Evolutionary conservation across 768 basidiomycete species (phyloP).

Genomic region (Suillus subalutaceus): DNA sequence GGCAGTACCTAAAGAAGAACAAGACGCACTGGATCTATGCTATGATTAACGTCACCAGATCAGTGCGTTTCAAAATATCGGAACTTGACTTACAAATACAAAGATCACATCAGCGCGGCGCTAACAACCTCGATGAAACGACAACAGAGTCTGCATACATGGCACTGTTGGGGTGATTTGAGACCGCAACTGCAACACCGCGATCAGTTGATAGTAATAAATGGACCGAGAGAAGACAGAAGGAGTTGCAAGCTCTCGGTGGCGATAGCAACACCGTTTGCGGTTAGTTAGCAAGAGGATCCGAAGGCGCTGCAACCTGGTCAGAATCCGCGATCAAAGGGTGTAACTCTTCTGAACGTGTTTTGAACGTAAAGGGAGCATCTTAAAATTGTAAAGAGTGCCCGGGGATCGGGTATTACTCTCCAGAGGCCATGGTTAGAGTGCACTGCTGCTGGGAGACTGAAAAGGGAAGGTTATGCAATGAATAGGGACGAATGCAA

Average conservation of each 20-base stretch:
- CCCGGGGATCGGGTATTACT: background rate
- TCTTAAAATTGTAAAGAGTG: background rate
- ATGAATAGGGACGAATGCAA: conserved; percentile 1
- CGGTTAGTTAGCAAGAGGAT: conserved; percentile 8
- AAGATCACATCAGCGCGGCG: background rate
- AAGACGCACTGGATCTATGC: background rate
- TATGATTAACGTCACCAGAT: conserved; percentile 6
- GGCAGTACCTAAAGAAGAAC: conserved; percentile 1
- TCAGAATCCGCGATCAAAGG: conserved; percentile 7
- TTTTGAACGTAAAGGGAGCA: background rate
- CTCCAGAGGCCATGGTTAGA: no score
- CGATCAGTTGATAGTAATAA: background rate
- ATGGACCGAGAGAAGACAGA: background rate
- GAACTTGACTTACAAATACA: background rate
- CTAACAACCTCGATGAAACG: background rate
- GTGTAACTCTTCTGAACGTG: background rate
- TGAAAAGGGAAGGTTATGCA: background rate
- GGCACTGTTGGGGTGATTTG: background rate
- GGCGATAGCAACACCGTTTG: conserved; percentile 16
- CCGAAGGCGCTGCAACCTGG: background rate
- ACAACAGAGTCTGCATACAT: background rate
- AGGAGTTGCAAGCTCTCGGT: conserved; percentile 5
- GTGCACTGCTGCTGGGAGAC: background rate
- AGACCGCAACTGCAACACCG: background rate
- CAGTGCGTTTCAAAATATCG: background rate